Evolutionary conservation across 2,329 filamentous ascomycete genomes (phyloP).

Genomic region (Aspergillus vadensis): DNA sequence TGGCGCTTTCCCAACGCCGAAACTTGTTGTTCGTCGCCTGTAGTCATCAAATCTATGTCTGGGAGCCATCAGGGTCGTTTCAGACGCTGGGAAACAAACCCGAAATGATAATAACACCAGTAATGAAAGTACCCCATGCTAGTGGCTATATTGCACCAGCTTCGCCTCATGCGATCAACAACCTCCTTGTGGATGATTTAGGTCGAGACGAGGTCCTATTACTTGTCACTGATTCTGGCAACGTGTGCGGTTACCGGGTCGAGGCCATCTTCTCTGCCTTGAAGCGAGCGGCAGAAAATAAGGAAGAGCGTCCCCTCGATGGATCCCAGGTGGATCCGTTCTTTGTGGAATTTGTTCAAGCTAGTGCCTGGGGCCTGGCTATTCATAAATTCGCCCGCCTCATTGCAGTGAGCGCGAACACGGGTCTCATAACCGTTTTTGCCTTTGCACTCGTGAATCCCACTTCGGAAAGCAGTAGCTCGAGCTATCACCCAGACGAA

Average conservation of each 20-base stretch:
- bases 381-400: constrained; percentile 79
- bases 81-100: constrained; percentile 43
- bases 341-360: constrained; percentile 73
- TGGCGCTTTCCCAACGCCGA: constrained; percentile 49
- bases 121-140: constrained; percentile 44
- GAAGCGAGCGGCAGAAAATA: constrained; percentile 28
- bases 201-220: constrained; percentile 71
- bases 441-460: constrained; percentile 57
- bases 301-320: constrained; percentile 31
- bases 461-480: constrained; percentile 20
- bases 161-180: constrained; percentile 66
- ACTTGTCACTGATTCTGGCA: constrained; percentile 71
- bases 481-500: constrained; percentile 18
- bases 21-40: constrained; percentile 52
- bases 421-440: constrained; percentile 59
- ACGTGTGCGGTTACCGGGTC: constrained; percentile 71
- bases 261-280: constrained; percentile 53
- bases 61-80: constrained; percentile 44
- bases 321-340: constrained; percentile 54
- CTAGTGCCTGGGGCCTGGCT: constrained; percentile 85
- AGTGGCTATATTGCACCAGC: constrained; percentile 56
- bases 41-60: constrained; percentile 46
- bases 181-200: constrained; percentile 68
- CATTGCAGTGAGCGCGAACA: constrained; percentile 84
- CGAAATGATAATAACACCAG: constrained; percentile 45